Conservation (phyloP, 805 yeast genomes). For the Brettanomyces sp. region DNA sequence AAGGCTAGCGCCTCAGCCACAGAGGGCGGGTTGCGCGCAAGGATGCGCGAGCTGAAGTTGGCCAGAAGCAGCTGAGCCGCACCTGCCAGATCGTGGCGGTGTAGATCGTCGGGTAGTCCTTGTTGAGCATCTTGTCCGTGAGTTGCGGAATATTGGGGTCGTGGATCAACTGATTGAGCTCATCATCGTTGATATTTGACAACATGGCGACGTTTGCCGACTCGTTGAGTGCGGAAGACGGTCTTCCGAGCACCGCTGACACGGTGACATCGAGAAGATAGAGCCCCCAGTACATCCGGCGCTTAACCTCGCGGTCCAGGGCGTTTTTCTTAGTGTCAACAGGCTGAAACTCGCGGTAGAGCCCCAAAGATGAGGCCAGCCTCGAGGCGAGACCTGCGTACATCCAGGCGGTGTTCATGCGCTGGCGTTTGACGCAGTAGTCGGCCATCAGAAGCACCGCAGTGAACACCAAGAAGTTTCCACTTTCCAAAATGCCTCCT, state of each 20-base stretch:
- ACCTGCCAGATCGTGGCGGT: constrained; percentile 51
- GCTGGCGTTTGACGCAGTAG: constrained; percentile 55
- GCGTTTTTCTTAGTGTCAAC: constrained; percentile 25
- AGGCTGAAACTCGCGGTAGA: constrained; percentile 40
- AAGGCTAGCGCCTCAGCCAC: constrained; percentile 41
- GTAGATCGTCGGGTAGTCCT: constrained; percentile 42
- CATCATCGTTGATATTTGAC: constrained; percentile 39
- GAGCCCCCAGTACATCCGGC: constrained; percentile 63
- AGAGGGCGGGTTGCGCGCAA: constrained; percentile 38
- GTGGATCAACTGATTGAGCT: constrained; percentile 21
- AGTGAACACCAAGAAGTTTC: constrained; percentile 45
- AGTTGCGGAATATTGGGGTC: constrained; percentile 10
- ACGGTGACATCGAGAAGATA: constrained; percentile 57
- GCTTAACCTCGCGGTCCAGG: constrained; percentile 42
- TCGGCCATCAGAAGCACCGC: constrained; percentile 46
- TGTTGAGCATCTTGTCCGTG: constrained; percentile 16
- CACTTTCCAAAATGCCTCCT: constrained; percentile 46
- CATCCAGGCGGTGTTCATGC: constrained; percentile 63
- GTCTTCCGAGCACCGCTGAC: constrained; percentile 57
- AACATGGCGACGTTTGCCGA: constrained; percentile 42
- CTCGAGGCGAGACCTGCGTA: constrained; percentile 54
- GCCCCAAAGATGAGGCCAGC: constrained; percentile 59
- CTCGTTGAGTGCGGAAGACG: constrained; percentile 36
- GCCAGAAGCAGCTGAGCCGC: constrained; percentile 38
- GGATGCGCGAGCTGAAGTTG: constrained; percentile 38